Evolutionary conservation across 257 asterid genomes (phyloP).

Genomic region (Datura wrightii): DNA sequence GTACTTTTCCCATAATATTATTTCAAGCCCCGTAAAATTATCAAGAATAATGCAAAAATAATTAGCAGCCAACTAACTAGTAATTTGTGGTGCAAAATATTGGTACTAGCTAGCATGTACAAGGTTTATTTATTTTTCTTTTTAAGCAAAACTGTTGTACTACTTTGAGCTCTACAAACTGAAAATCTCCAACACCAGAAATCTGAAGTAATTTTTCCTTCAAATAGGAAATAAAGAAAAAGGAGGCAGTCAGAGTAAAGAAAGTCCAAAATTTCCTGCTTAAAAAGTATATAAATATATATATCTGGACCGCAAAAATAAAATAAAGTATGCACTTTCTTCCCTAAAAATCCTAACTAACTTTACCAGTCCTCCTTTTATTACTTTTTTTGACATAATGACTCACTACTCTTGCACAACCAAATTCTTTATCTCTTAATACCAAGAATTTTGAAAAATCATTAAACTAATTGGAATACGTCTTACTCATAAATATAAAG

Average conservation of each 20-base stretch:
- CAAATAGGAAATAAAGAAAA: background rate
- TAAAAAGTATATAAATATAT: background rate
- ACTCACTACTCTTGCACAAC: background rate
- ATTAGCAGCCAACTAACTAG: background rate
- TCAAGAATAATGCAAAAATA: background rate
- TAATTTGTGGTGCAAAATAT: background rate
- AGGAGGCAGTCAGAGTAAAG: no score
- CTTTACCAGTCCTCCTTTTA: slow-evolving; percentile 15
- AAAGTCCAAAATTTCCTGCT: background rate
- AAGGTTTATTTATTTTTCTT: no score
- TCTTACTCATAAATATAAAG: no score
- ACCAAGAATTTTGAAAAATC: background rate
- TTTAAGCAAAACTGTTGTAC: background rate
- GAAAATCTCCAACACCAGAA: background rate
- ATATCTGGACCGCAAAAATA: slow-evolving; percentile 9
- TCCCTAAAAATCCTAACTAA: background rate
- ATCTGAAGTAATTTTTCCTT: background rate
- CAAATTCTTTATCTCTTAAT: background rate
- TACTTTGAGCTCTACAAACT: background rate
- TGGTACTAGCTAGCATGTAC: background rate
- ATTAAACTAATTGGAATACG: background rate
- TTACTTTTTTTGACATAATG: background rate
- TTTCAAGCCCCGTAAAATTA: background rate
- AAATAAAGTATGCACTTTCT: background rate
- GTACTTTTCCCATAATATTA: no score